These are phyloP conservation scores for Mucor saturninus DNA, from an alignment of 371 early-diverging fungal species.

Conservation along the genomic window DNA sequence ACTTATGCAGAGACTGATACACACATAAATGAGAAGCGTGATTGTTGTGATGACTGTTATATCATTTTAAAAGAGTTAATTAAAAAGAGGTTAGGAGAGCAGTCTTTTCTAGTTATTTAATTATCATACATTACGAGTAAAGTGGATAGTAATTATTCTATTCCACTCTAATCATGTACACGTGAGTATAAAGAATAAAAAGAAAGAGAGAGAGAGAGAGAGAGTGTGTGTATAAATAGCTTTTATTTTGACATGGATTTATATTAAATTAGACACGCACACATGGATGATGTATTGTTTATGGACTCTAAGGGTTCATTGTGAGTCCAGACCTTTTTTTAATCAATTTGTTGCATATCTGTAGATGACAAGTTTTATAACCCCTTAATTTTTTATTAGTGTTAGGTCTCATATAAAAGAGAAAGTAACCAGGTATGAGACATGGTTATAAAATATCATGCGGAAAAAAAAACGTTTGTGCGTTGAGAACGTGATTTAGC, in stretches of 20 bases:
- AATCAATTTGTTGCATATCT: background rate
- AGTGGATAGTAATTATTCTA: too few relatives aligned
- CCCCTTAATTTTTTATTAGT: too few relatives aligned
- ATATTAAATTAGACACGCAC: background rate
- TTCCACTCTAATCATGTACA: background rate
- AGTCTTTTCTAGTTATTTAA: background rate
- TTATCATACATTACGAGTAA: background rate
- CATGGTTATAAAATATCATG: background rate
- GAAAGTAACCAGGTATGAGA: conserved; percentile 1
- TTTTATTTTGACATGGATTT: background rate
- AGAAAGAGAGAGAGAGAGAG: background rate
- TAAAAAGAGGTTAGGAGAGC: too few relatives aligned
- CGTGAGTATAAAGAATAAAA: background rate
- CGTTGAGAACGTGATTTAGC: conserved; percentile 1
- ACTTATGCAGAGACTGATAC: too few relatives aligned
- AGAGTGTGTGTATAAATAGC: background rate
- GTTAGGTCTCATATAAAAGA: too few relatives aligned
- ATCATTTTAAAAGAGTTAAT: too few relatives aligned
- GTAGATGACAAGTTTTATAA: background rate
- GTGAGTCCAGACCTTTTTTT: background rate
- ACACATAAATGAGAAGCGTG: too few relatives aligned
- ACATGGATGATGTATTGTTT: conserved; percentile 2
- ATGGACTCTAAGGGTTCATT: background rate
- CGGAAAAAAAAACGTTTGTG: background rate
- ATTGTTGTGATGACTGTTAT: too few relatives aligned